Base-by-base conservation (phyloP, 441 rosid genomes). In the Erodium chrysanthum region DNA sequence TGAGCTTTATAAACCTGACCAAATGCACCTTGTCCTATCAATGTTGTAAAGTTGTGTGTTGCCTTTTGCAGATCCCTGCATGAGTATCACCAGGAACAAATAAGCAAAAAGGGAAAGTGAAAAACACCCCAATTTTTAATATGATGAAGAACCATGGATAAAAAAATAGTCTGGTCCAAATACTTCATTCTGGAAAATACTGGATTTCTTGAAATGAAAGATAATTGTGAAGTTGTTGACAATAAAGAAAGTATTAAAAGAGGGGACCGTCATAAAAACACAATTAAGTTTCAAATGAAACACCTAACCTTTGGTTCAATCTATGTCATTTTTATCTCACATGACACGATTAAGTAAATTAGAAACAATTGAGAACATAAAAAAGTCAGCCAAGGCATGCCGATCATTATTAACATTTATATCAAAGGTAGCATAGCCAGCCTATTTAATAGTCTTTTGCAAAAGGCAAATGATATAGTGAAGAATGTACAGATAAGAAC, bases 1-100 rank as follows among this genome's bases (percentile, higher is more conserved):
- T 87, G 94, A 76, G 99, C 99, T 81, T 89, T 89, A 75, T 89
- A 94, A 15, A 94, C 99, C 6, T 96, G 88, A 77, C 99, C 99
- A 85, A 94, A 94, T 40, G 99, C 96, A 71, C 99, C 97, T 83
- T 88, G 92, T 42, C 99, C 99, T 65, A 91, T 85, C 66, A 89
- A 68, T 42, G 97, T 87, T 0, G 97, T 94, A 69, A 94, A 94
- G 78, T 91, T 94, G 76, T 67, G 75, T 14, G 99, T 94, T 70
- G 96, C 97, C 60, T 88, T 91, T 75, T 89, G 97, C 82, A 94
- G 85, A 84, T 94, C 99, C 89, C 99, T 94, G 86, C 58, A 77
- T 20, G 44, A 68, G 46, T 69, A 72, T 71, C 70, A 75, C 60
- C 70, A 70, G 18, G 33, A 66, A 48, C 31, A 59, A 33, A 42